Conservation (phyloP, 2,329 filamentous ascomycete species). For the Pseudocercospora fijiensis region DNA sequence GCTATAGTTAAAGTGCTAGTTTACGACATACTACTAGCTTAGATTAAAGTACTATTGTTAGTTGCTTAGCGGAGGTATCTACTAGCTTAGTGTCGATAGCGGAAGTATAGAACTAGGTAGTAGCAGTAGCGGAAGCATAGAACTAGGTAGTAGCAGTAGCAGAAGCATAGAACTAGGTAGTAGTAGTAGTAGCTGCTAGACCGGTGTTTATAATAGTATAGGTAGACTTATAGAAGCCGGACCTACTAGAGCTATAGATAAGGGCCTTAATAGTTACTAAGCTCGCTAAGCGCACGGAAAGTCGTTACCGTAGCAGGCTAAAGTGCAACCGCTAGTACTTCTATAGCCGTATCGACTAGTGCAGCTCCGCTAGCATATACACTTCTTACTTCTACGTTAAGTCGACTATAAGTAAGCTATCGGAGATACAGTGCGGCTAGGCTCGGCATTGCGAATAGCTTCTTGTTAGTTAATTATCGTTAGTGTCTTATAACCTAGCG, state of each 20-base stretch:
- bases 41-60: neutral
- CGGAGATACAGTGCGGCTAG: neutral
- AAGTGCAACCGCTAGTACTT: neutral
- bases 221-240: neutral
- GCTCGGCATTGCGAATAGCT: neutral
- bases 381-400: no score
- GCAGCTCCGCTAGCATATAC: no score
- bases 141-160: neutral
- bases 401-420: no score
- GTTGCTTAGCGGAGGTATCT: neutral
- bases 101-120: no score
- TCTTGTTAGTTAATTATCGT: neutral
- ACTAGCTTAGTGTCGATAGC: neutral
- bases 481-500: no score
- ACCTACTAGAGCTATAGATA: neutral
- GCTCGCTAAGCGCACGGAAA: no score
- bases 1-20: neutral
- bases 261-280: no score
- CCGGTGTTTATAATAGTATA: no score
- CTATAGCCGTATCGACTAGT: neutral
- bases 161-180: no score
- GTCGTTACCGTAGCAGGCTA: neutral
- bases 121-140: neutral
- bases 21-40: neutral
- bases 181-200: no score